Base-by-base conservation (phyloP, 1,284 basidiomycete genomes). In the Thelephora terrestris region DNA sequence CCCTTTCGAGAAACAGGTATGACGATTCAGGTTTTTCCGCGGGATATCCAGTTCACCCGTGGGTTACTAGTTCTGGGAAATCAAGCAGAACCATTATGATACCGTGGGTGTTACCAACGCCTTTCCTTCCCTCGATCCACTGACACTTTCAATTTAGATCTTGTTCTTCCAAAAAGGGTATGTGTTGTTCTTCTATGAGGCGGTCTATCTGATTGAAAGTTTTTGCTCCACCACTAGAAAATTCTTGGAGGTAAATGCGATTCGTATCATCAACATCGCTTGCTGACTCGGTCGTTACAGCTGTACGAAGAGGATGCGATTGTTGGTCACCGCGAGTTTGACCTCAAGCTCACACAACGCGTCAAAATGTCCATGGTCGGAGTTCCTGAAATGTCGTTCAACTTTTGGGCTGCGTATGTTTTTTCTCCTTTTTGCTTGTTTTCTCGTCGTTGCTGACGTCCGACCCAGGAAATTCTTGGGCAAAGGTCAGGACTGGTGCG, bases 331-430 rank as follows among this genome's bases (percentile, higher is more conserved):
- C 84, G 83, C 55, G 83, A 94, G 51, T 96, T 97, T 60, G 93
- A 96, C 58, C 67, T 97, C 50, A 97, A 97, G 63, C 73, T 94
- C 35, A 94, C 91, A 1, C 79, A 83, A 43, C 72, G 91, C 49
- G 94, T 97, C 49, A 99, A 98, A 68, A 99, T 99, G 96, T 94
- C 88, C 53, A 97, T 96, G 93, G 91, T 96, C 51, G 94, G 96
- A 38, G 95, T 99, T 4, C 96, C 96, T 0, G 96, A 99, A 63
- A 82, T 80, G 64, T 85, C 85, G 1, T 96, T 99, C 65, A 92
- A 95, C 59, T 85, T 87, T 57, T 93, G 90, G 90, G 86, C 88
- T 20, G 85, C 87, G 78, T 88, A 65, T 67, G 83, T 77, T 7
- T 12, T 25, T 42, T 24, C 47, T 43, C 32, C 43, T 43, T 25